Conservation (phyloP, 352 stramenopile species). For the Phytophthora brassicae region DNA sequence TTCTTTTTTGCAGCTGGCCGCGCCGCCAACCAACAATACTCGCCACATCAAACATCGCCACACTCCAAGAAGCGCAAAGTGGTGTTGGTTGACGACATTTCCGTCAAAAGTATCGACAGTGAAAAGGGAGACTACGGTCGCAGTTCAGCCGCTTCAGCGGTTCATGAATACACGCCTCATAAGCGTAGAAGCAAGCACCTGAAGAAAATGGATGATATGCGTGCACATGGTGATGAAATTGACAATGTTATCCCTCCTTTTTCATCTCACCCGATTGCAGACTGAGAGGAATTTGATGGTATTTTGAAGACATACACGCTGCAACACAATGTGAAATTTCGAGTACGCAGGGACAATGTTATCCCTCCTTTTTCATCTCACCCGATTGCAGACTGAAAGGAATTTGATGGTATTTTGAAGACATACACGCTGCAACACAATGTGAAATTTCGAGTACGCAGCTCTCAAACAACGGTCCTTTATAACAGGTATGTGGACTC, state of each 20-base stretch:
- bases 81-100: neutral
- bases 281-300: no score
- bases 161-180: neutral
- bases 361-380: neutral
- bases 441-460: neutral
- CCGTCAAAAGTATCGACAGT: neutral
- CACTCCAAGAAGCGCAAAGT: neutral
- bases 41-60: neutral
- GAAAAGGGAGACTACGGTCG: neutral
- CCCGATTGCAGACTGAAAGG: no score
- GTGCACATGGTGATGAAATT: neutral
- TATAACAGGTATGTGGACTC: no score
- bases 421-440: neutral
- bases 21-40: no score
- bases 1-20: no score
- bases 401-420: neutral
- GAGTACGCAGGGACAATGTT: no score
- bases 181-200: no score
- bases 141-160: neutral
- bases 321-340: no score
- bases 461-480: neutral
- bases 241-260: neutral
- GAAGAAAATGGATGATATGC: no score
- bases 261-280: no score
- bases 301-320: no score